Percentiles rank a stretch among this genome's conserved stretches.
Evolutionary conservation across 2,329 filamentous ascomycete species (phyloP).

Genomic region (Alternaria sp.): DNA sequence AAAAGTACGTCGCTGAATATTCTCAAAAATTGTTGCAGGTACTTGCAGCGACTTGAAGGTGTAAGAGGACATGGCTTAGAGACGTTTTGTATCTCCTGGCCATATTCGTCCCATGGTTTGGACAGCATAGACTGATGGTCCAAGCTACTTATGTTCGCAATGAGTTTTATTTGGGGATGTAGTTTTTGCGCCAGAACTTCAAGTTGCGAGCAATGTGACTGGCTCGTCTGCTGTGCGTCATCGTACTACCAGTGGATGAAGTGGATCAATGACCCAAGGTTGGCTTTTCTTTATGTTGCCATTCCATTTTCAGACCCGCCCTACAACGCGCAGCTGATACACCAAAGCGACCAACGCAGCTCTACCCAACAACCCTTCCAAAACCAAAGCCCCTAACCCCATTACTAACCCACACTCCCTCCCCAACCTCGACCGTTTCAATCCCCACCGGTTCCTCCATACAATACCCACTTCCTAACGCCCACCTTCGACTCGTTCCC

Average conservation of each 20-base stretch:
- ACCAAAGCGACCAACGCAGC: neutral
- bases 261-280: neutral
- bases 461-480: conserved; percentile 74
- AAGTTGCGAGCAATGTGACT: neutral
- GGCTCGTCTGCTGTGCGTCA: neutral
- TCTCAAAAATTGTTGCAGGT: neutral
- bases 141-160: neutral
- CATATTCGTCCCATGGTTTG: neutral
- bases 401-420: conserved; percentile 89
- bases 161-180: neutral
- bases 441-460: conserved; percentile 70
- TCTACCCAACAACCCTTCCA: conserved; percentile 43
- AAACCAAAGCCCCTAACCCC: conserved; percentile 78
- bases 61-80: neutral
- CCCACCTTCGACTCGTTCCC: conserved; percentile 84
- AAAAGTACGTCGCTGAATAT: neutral
- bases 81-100: neutral
- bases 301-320: too few species aligned
- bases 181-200: neutral
- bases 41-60: neutral
- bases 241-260: neutral
- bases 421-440: conserved; percentile 71
- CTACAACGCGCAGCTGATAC: neutral
- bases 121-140: neutral
- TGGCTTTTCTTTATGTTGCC: too few species aligned